phyloP scores from a whole-genome alignment of 225 moss, liverwort and hornwort species.

The Sphagnum tenellum region DNA sequence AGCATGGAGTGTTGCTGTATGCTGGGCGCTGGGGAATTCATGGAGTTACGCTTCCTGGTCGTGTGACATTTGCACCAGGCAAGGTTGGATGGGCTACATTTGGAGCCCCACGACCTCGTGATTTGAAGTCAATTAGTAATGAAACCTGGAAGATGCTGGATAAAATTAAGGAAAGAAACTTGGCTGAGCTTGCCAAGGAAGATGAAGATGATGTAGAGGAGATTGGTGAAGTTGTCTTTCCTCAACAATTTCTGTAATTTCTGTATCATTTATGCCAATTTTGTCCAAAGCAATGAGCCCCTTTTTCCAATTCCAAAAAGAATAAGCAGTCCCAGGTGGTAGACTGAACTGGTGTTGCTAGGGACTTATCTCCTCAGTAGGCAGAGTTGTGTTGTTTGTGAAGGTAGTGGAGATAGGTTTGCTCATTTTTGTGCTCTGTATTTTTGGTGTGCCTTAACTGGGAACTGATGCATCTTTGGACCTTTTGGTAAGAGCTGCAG shows the following conservation, averaged over 20 bases:
- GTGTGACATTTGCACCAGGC: conserved; percentile 86
- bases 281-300: too few species aligned
- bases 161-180: conserved; percentile 37
- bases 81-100: conserved; percentile 92
- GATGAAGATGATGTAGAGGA: conserved; percentile 67
- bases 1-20: conserved; percentile 77
- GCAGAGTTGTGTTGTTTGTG: too few species aligned
- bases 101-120: conserved; percentile 89
- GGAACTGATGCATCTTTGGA: too few species aligned
- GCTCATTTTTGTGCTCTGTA: too few species aligned
- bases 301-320: too few species aligned
- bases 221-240: conserved; percentile 59
- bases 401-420: too few species aligned
- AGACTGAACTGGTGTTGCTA: too few species aligned
- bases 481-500: too few species aligned
- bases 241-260: conserved; percentile 82
- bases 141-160: conserved; percentile 89
- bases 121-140: conserved; percentile 78
- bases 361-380: too few species aligned
- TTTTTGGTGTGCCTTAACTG: too few species aligned
- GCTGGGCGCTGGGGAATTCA: conserved; percentile 92
- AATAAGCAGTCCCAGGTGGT: too few species aligned
- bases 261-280: too few species aligned
- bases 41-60: conserved; percentile 86
- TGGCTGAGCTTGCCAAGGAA: conserved; percentile 36